phyloP scores from a whole-genome alignment of 306 rosid species.

The Spatholobus suberectus region DNA sequence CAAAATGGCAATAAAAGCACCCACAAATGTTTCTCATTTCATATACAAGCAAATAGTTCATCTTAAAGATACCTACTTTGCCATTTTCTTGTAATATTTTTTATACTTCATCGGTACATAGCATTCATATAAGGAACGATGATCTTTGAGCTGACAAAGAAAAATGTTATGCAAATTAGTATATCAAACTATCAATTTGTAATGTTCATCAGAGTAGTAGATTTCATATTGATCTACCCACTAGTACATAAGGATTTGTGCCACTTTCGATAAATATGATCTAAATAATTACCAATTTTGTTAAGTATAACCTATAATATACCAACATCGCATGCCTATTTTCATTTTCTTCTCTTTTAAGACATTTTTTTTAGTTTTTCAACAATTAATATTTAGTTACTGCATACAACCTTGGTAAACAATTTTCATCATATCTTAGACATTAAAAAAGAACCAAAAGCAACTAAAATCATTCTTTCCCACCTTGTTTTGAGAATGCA shows the following conservation, averaged over 20 bases:
- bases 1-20: constrained; percentile 15
- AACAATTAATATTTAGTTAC: not conserved
- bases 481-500: not conserved
- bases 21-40: not conserved
- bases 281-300: not conserved
- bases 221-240: constrained; percentile 14
- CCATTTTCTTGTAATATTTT: constrained; percentile 73
- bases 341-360: not conserved
- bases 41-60: constrained; percentile 20
- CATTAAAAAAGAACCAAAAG: not conserved
- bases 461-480: not conserved
- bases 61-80: constrained; percentile 55
- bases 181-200: constrained; percentile 18
- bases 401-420: not conserved
- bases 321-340: not conserved
- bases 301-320: not conserved
- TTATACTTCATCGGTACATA: constrained; percentile 89
- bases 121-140: constrained; percentile 66
- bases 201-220: not conserved
- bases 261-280: not conserved
- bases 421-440: not conserved
- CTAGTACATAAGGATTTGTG: not conserved
- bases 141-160: constrained; percentile 64
- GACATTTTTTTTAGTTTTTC: not conserved
- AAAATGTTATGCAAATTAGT: constrained; percentile 43